Evolutionary conservation across 1,284 basidiomycete species (phyloP).

Genomic region (Neolentinus lepideus): DNA sequence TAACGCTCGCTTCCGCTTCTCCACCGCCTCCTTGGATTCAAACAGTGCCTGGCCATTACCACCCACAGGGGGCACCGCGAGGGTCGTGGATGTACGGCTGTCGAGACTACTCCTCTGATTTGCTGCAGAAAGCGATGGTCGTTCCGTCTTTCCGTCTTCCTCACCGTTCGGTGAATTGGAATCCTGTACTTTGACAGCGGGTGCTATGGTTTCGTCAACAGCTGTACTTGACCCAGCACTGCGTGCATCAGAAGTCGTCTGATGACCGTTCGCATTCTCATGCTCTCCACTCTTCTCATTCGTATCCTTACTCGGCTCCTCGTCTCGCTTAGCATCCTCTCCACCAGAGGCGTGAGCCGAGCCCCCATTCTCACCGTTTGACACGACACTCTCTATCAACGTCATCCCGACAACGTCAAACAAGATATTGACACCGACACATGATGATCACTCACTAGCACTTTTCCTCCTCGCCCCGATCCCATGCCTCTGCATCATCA

Average conservation of each 20-base stretch:
- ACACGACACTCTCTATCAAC: background rate
- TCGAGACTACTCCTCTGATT: background rate
- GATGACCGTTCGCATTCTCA: background rate
- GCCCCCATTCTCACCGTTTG: background rate
- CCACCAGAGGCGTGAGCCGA: background rate
- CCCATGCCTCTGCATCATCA: slow-evolving; percentile 1
- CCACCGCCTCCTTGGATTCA: background rate
- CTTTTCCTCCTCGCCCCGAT: slow-evolving; percentile 1
- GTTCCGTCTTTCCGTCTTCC: background rate
- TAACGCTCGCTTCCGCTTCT: background rate
- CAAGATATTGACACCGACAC: background rate
- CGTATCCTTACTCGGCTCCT: background rate
- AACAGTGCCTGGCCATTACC: background rate
- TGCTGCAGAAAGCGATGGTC: background rate
- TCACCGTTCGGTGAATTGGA: background rate
- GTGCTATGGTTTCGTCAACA: background rate
- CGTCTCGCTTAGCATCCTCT: background rate
- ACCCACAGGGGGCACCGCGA: background rate
- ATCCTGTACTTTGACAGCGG: background rate
- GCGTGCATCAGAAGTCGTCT: background rate
- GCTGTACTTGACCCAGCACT: background rate
- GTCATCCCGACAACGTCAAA: background rate
- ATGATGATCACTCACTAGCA: background rate
- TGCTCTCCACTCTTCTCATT: background rate
- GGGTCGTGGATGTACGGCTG: background rate